These are phyloP conservation scores for Calonectria crousiana DNA, from an alignment of 2,329 filamentous ascomycete species.

Conservation along the genomic window DNA sequence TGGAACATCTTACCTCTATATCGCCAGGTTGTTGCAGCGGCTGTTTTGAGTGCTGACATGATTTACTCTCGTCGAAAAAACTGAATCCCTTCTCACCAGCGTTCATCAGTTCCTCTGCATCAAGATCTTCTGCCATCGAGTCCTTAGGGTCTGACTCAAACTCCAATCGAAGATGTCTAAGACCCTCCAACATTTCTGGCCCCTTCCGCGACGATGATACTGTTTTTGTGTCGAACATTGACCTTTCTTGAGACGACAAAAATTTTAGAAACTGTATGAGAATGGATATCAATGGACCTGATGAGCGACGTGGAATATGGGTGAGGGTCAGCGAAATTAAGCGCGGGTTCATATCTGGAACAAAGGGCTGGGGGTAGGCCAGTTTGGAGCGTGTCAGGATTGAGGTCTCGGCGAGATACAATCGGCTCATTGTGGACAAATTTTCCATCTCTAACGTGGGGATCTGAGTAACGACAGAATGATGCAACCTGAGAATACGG, in stretches of 20 bases:
- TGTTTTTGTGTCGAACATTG: slow-evolving; percentile 50
- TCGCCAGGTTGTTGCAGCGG: slow-evolving; percentile 8
- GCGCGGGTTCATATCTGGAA: slow-evolving; percentile 69
- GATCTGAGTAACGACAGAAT: slow-evolving; percentile 69
- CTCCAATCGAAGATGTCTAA: slow-evolving; percentile 68
- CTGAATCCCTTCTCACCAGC: slow-evolving; percentile 56
- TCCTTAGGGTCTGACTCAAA: slow-evolving; percentile 60
- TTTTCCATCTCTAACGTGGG: slow-evolving; percentile 57
- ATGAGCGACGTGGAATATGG: slow-evolving; percentile 65
- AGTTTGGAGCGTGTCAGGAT: slow-evolving; percentile 58
- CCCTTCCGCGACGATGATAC: slow-evolving; percentile 49
- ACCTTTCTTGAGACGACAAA: slow-evolving; percentile 62
- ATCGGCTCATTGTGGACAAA: slow-evolving; percentile 50
- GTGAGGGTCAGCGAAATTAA: slow-evolving; percentile 66
- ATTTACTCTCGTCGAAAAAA: slow-evolving; percentile 54
- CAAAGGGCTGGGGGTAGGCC: slow-evolving; percentile 61
- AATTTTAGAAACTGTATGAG: slow-evolving; percentile 61
- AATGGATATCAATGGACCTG: slow-evolving; percentile 61
- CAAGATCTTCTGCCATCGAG: slow-evolving; percentile 49
- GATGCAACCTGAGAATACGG: slow-evolving; percentile 66
- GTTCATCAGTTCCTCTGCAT: slow-evolving; percentile 58
- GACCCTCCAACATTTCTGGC: slow-evolving; percentile 60
- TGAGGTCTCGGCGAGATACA: slow-evolving; percentile 59
- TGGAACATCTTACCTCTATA: slow-evolving; percentile 19
- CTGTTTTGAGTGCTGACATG: slow-evolving; percentile 21